A percentile compares a stretch with the other conserved stretches of the same genome.
Evolutionary conservation across 2,329 filamentous ascomycete genomes (phyloP).

Genomic region (Lasiodiplodia sp.): DNA sequence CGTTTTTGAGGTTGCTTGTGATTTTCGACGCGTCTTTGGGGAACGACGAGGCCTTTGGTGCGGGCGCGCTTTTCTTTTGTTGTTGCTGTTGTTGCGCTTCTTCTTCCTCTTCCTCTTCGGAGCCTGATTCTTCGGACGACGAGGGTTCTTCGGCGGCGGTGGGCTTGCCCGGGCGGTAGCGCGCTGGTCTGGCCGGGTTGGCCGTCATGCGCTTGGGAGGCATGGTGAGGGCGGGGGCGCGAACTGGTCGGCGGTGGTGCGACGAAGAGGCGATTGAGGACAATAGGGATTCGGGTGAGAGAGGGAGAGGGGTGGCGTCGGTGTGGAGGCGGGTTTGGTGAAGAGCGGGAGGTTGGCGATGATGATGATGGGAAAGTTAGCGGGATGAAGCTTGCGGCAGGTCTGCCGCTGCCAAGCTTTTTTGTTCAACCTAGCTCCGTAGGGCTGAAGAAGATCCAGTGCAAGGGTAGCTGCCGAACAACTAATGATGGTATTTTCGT

Average conservation of each 20-base stretch:
- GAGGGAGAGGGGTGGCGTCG: background rate
- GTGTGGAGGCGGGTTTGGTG: background rate
- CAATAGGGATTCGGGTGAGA: no score
- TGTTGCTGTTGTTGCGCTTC: slow-evolving; percentile 40
- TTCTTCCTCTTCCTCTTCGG: slow-evolving; percentile 63
- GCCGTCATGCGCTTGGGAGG: slow-evolving; percentile 91
- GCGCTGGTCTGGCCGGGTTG: slow-evolving; percentile 80
- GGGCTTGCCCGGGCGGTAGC: slow-evolving; percentile 86
- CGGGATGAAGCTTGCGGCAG: slow-evolving; percentile 7
- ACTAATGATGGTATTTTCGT: slow-evolving; percentile 1
- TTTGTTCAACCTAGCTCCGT: slow-evolving; percentile 7
- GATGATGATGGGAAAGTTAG: slow-evolving; percentile 4
- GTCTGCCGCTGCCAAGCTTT: slow-evolving; percentile 24
- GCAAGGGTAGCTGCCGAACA: background rate
- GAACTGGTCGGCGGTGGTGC: background rate
- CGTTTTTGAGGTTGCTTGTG: slow-evolving; percentile 52
- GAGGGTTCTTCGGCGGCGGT: slow-evolving; percentile 54
- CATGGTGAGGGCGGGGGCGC: slow-evolving; percentile 49
- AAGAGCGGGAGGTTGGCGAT: background rate
- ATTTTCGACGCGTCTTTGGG: slow-evolving; percentile 52
- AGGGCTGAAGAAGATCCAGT: slow-evolving; percentile 25
- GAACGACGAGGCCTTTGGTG: slow-evolving; percentile 56
- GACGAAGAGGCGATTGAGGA: background rate
- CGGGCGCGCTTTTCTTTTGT: slow-evolving; percentile 43
- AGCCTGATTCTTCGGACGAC: slow-evolving; percentile 58